Percentiles rank a stretch among this genome's conserved stretches.
phyloP scores from a whole-genome alignment of 257 asterid genomes.

The Solanum pennellii region DNA sequence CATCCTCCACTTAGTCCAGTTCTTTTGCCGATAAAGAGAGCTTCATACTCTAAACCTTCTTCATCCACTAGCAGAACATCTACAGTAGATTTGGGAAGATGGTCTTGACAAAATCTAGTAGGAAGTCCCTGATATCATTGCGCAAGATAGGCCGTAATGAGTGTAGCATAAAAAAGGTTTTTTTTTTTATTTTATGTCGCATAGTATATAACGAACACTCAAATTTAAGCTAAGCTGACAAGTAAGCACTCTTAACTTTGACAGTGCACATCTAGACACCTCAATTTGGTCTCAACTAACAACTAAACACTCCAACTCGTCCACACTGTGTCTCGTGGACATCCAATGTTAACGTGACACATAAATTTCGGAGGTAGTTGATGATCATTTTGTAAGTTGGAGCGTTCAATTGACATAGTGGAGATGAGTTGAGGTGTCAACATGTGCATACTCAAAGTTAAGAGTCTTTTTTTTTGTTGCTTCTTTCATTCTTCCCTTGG shows the following conservation, averaged over 20 bases:
- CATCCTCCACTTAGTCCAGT: constrained; percentile 87
- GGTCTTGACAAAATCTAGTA: constrained; percentile 36
- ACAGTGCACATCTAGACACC: background rate
- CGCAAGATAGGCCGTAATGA: background rate
- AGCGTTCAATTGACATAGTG: background rate
- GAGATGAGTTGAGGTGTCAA: background rate
- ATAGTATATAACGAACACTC: background rate
- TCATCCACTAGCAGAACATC: constrained; percentile 54
- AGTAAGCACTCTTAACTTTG: background rate
- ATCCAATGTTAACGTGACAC: background rate
- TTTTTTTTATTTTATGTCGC: background rate
- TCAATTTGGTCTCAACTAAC: background rate
- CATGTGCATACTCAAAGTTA: background rate
- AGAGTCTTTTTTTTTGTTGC: background rate
- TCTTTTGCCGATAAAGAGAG: constrained; percentile 59
- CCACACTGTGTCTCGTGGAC: background rate
- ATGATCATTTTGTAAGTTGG: background rate
- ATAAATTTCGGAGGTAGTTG: background rate
- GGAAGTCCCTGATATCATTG: constrained; percentile 62
- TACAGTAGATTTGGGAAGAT: constrained; percentile 51
- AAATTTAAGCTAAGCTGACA: background rate
- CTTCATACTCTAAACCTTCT: constrained; percentile 44
- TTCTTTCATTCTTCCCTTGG: background rate
- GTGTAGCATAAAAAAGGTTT: background rate
- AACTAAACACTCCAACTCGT: background rate